Conservation (phyloP, 352 stramenopile species). For the Globisporangium nunn region DNA sequence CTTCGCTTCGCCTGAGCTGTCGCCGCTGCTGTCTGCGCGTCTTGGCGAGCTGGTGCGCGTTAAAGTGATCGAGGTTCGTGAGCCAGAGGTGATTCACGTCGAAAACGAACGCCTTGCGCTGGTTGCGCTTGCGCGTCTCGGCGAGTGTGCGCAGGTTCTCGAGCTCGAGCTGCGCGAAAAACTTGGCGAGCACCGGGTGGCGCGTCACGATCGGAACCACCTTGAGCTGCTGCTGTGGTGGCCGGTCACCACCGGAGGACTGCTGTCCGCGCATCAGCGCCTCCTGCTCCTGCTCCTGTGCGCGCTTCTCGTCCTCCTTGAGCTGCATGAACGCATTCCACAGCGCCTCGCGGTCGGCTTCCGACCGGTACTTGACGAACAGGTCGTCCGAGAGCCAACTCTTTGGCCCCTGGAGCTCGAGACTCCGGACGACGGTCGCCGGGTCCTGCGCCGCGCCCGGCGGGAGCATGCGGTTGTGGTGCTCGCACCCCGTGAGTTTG, state of each 20-base stretch:
- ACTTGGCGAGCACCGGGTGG: constrained; percentile 59
- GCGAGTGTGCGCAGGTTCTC: constrained; percentile 65
- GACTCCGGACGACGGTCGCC: constrained; percentile 5
- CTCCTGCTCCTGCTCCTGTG: constrained; percentile 29
- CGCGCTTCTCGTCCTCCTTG: constrained; percentile 18
- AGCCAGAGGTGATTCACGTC: constrained; percentile 90
- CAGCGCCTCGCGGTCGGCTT: constrained; percentile 55
- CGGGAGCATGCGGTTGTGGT: constrained; percentile 37
- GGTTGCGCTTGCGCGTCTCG: constrained; percentile 60
- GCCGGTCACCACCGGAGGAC: background rate
- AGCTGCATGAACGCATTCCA: constrained; percentile 47
- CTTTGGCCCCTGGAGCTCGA: constrained; percentile 65
- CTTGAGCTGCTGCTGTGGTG: constrained; percentile 11
- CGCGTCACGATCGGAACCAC: constrained; percentile 54
- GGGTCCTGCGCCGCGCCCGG: constrained; percentile 7
- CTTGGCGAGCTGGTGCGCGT: constrained; percentile 25
- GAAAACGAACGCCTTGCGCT: constrained; percentile 76
- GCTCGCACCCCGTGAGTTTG: constrained; percentile 57
- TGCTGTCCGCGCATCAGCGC: constrained; percentile 11
- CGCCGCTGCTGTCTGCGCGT: constrained; percentile 11
- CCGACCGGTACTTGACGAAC: constrained; percentile 74
- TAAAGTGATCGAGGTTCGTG: constrained; percentile 87
- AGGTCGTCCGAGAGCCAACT: constrained; percentile 80
- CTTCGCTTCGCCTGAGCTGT: background rate
- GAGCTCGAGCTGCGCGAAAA: constrained; percentile 49